Evolutionary conservation across 345 rosid species (phyloP).

Genomic region (Trapa bicornis): DNA sequence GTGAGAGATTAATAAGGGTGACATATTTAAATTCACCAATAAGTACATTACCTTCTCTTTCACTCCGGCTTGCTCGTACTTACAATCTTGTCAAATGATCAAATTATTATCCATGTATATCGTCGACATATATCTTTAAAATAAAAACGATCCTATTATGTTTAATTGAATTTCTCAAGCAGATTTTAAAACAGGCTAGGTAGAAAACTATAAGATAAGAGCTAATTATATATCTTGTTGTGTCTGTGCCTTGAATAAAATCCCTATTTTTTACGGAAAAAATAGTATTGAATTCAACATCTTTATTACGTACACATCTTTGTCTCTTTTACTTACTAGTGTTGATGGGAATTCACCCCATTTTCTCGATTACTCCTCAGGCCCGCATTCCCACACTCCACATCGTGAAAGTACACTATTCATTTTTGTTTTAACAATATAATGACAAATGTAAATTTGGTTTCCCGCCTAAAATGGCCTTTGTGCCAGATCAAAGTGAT

Average conservation of each 20-base stretch:
- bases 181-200: not conserved
- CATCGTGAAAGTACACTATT: conserved; percentile 27
- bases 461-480: conserved; percentile 32
- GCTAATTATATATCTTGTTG: not conserved
- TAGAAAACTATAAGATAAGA: conserved; percentile 6
- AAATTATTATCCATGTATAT: too few relatives aligned
- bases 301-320: not conserved
- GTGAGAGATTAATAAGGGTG: conserved; percentile 23
- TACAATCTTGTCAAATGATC: too few relatives aligned
- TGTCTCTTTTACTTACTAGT: conserved; percentile 1
- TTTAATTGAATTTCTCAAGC: not conserved
- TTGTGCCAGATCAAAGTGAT: too few relatives aligned
- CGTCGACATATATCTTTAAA: too few relatives aligned
- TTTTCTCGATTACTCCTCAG: conserved; percentile 99
- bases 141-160: not conserved
- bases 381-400: conserved; percentile 96
- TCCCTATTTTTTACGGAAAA: too few relatives aligned
- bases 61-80: too few relatives aligned
- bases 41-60: conserved; percentile 6
- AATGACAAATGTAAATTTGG: conserved; percentile 12
- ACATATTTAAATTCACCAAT: conserved; percentile 18
- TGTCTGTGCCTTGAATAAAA: conserved; percentile 24
- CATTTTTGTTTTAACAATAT: too few relatives aligned
- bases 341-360: conserved; percentile 80
- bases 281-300: not conserved